These are phyloP conservation scores for Iberis pinnata DNA, from an alignment of 345 rosid genomes.

Conservation along the genomic window DNA sequence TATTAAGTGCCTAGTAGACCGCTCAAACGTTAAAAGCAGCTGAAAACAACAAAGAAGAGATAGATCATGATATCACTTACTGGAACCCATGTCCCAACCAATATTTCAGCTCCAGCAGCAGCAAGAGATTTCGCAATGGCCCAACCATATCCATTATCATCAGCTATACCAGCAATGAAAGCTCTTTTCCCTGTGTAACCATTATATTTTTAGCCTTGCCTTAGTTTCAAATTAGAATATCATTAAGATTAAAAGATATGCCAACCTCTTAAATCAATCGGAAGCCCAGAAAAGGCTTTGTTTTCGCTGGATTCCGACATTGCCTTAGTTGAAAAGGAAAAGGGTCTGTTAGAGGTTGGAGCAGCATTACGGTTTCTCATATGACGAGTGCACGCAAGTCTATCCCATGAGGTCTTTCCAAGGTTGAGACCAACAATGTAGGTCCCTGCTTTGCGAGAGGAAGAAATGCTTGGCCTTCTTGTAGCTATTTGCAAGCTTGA, in stretches of 20 bases:
- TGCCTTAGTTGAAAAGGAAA: constrained; percentile 48
- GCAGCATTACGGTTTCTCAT: constrained; percentile 29
- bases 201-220: background rate
- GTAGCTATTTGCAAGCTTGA: constrained; percentile 54
- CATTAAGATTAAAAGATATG: constrained; percentile 2
- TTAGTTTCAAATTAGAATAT: background rate
- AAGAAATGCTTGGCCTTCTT: constrained; percentile 43
- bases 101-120: constrained; percentile 96
- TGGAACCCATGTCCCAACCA: constrained; percentile 99
- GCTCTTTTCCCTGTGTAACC: constrained; percentile 76
- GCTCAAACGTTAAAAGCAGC: constrained; percentile 24
- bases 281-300: constrained; percentile 53
- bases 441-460: constrained; percentile 41
- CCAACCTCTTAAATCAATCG: constrained; percentile 78
- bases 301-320: constrained; percentile 49
- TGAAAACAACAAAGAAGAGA: background rate
- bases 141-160: constrained; percentile 99
- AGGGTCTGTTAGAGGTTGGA: constrained; percentile 34
- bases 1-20: constrained; percentile 65
- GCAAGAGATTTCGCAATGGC: constrained; percentile 98
- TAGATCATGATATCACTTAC: constrained; percentile 47
- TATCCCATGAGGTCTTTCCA: constrained; percentile 44
- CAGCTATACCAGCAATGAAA: constrained; percentile 95
- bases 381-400: constrained; percentile 43
- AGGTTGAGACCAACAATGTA: constrained; percentile 33